Evolutionary conservation across 2,329 filamentous ascomycete genomes (phyloP).

Genomic region (Hymenoscyphus salicellus): DNA sequence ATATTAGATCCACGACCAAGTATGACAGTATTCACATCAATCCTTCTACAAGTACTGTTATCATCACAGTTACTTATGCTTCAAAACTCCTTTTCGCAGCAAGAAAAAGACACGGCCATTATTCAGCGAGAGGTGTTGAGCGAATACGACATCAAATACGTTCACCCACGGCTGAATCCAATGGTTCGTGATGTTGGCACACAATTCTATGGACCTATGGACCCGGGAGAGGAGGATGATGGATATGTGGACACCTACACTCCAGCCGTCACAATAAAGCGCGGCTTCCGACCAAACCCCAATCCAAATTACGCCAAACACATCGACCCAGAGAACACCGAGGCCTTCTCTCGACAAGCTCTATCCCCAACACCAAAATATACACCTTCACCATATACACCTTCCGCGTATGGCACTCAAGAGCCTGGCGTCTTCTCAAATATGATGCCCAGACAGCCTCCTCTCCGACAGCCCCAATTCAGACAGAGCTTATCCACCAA

Average conservation of each 20-base stretch:
- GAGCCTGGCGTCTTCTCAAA: conserved; percentile 39
- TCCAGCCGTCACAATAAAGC: conserved; percentile 63
- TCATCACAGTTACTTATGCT: conserved; percentile 75
- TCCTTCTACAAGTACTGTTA: conserved; percentile 72
- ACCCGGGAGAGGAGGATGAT: conserved; percentile 33
- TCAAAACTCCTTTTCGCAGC: conserved; percentile 72
- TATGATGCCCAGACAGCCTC: conserved; percentile 38
- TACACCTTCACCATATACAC: conserved; percentile 36
- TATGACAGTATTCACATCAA: conserved; percentile 76
- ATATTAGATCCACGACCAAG: conserved; percentile 77
- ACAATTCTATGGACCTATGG: conserved; percentile 56
- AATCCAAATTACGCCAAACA: conserved; percentile 77
- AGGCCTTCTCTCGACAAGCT: conserved; percentile 32
- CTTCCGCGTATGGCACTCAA: conserved; percentile 29
- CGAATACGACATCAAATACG: conserved; percentile 95
- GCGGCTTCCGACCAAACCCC: conserved; percentile 75
- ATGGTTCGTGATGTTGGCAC: conserved; percentile 75
- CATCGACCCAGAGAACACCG: conserved; percentile 62
- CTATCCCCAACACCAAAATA: conserved; percentile 37
- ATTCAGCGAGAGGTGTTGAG: conserved; percentile 90
- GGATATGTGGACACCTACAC: conserved; percentile 57
- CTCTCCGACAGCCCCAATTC: conserved; percentile 54
- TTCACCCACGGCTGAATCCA: conserved; percentile 83
- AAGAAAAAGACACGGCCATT: conserved; percentile 77
- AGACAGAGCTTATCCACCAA: conserved; percentile 41